These are phyloP conservation scores for Ophiostoma angusticollis DNA, from an alignment of 2,329 filamentous ascomycete genomes.

Conservation along the genomic window DNA sequence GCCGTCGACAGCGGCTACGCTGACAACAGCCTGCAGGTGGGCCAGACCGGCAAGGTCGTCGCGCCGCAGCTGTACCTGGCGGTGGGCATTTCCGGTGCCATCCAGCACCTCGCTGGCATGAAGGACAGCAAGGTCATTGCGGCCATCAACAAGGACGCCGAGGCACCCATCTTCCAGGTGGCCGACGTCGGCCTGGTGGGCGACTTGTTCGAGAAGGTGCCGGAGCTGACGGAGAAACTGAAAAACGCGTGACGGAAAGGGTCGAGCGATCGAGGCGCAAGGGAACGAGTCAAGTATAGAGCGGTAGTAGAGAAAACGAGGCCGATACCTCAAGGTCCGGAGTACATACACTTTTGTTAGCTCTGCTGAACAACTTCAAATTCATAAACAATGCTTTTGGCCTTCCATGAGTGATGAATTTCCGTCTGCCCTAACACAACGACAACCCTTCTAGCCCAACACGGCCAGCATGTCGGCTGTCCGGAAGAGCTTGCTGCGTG, in stretches of 20 bases:
- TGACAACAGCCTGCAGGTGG: slow-evolving; percentile 95
- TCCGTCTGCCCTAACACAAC: too few species aligned
- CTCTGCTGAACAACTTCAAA: background rate
- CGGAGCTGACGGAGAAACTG: slow-evolving; percentile 90
- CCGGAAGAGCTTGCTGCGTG: slow-evolving; percentile 56
- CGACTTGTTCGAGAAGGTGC: slow-evolving; percentile 90
- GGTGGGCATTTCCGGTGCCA: slow-evolving; percentile 90
- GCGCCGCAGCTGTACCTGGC: slow-evolving; percentile 92
- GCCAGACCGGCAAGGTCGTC: slow-evolving; percentile 97
- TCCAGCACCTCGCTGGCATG: slow-evolving; percentile 97
- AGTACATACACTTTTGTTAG: background rate
- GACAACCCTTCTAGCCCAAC: slow-evolving; percentile 24
- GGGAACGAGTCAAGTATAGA: too few species aligned
- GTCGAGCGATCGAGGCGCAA: too few species aligned
- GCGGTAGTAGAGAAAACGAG: too few species aligned
- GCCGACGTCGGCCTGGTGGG: slow-evolving; percentile 92
- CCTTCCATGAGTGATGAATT: too few species aligned
- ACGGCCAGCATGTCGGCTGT: slow-evolving; percentile 45
- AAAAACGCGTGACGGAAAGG: slow-evolving; percentile 45
- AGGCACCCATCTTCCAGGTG: slow-evolving; percentile 96
- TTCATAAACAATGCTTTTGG: too few species aligned
- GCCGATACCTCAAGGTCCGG: too few species aligned
- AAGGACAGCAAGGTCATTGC: slow-evolving; percentile 99
- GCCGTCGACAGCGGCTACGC: slow-evolving; percentile 96
- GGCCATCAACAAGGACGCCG: slow-evolving; percentile 93